Base-by-base conservation (phyloP, 441 rosid species). In the Bocquillonia castaneifolia region DNA sequence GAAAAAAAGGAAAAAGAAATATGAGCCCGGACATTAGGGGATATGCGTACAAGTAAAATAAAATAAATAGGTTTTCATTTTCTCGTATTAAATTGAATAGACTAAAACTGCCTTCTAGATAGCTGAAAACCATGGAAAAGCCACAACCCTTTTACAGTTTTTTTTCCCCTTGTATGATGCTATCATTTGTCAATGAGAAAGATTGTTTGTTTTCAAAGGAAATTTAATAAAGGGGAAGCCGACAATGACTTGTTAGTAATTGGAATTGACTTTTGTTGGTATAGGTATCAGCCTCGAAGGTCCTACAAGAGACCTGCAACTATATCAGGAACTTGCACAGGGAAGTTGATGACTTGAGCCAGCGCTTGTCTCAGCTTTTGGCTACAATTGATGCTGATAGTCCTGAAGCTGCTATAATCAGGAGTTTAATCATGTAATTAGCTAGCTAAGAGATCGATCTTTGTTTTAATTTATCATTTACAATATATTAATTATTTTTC, bases 241-340 rank as follows among this genome's bases (percentile, higher is more conserved):
- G 73, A 68, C 23, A 36, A 20, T 54, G 60, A 61, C 52, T 28
- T 25, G 59, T 59, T 23, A 31, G 17, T 28, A 47, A 66, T 26
- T 58, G 20, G 44, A 34, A 2, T 71, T 72, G 58, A 71, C 34
- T 60, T 37, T 66, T 28, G 6, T 20, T 4, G 58, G 26, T 34
- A 60, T 74, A 93, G 98, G 93, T 81, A 15, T 90, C 98, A 57
- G 96, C 96, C 18, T 84, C 98, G 0, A 92, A 87, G 75, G 93
- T 92, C 47, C 79, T 92, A 76, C 98, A 90, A 67, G 96, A 92
- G 79, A 92, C 96, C 39, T 92, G 98, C 86, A 86, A 82, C 75
- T 87, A 92, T 77, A 90, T 92, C 56, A 75, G 88, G 82, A 86
- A 68, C 76, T 81, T 92, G 80, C 90, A 92, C 66, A 86, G 76